phyloP scores from a whole-genome alignment of 2,329 filamentous ascomycete genomes.

The Xylariaceae sp. region DNA sequence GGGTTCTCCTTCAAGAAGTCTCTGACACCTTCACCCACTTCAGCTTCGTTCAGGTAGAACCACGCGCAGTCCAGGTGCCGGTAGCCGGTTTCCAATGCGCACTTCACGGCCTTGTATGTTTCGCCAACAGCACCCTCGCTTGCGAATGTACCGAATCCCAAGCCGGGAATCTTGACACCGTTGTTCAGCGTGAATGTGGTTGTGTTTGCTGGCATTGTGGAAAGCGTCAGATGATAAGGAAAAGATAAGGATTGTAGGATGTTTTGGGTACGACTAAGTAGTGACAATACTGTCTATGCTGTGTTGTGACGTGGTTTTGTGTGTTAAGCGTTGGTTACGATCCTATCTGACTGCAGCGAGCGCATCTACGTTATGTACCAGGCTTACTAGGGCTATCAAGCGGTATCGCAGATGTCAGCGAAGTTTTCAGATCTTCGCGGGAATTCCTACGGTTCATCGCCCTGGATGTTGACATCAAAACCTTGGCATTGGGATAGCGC shows the following conservation, averaged over 20 bases:
- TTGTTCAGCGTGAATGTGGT: conserved; percentile 44
- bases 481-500: too few species aligned
- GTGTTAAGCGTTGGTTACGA: too few species aligned
- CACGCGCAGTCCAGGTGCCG: conserved; percentile 65
- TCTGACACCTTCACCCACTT: conserved; percentile 55
- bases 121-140: conserved; percentile 60
- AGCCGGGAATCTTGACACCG: conserved; percentile 55
- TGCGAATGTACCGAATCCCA: conserved; percentile 64
- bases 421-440: too few species aligned
- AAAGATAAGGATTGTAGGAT: neutral
- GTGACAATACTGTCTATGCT: too few species aligned
- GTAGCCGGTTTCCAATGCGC: conserved; percentile 60
- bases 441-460: too few species aligned
- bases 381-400: too few species aligned
- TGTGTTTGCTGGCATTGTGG: conserved; percentile 20
- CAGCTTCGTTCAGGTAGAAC: conserved; percentile 65
- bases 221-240: neutral
- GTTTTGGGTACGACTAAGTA: neutral
- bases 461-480: too few species aligned
- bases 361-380: too few species aligned
- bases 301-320: too few species aligned
- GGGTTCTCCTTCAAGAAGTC: conserved; percentile 38
- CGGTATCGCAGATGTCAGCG: too few species aligned
- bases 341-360: too few species aligned
- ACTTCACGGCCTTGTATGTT: conserved; percentile 61